These are phyloP conservation scores for Hebeloma cylindrosporum DNA, from an alignment of 768 basidiomycete genomes.

Conservation along the genomic window DNA sequence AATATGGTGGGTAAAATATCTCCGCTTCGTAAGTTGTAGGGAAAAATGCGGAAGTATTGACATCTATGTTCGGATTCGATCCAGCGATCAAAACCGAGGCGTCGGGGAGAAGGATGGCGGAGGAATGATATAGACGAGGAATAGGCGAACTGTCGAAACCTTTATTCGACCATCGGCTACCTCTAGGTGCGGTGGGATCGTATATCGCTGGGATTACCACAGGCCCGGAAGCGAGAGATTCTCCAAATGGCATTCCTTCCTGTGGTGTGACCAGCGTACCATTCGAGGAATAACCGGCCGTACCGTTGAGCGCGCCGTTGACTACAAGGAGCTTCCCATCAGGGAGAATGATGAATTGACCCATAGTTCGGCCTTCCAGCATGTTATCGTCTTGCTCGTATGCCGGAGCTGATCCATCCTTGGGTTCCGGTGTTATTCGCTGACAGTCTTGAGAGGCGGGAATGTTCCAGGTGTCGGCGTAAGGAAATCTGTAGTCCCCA, in stretches of 20 bases:
- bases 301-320: conserved; percentile 84
- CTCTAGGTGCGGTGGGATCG: conserved; percentile 69
- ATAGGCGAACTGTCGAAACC: conserved; percentile 63
- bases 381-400: conserved; percentile 78
- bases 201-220: conserved; percentile 80
- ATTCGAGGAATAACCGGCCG: conserved; percentile 76
- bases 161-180: conserved; percentile 71
- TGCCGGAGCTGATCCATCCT: conserved; percentile 55
- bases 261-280: conserved; percentile 48
- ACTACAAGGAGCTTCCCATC: conserved; percentile 76
- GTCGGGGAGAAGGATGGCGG: conserved; percentile 85
- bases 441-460: conserved; percentile 76
- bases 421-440: conserved; percentile 83
- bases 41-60: conserved; percentile 58
- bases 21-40: conserved; percentile 83
- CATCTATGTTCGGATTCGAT: conserved; percentile 91
- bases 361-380: conserved; percentile 81
- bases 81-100: conserved; percentile 87
- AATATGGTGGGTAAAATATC: conserved; percentile 92
- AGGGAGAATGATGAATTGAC: conserved; percentile 84
- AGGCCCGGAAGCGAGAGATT: conserved; percentile 80
- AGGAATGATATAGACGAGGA: conserved; percentile 88
- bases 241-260: conserved; percentile 62
- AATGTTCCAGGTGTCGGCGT: conserved; percentile 69
- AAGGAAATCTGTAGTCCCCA: conserved; percentile 76